A percentile compares a stretch with the other conserved stretches of the same genome.
Conservation (phyloP, 352 stramenopile genomes). For the Phytophthora ohioensis region DNA sequence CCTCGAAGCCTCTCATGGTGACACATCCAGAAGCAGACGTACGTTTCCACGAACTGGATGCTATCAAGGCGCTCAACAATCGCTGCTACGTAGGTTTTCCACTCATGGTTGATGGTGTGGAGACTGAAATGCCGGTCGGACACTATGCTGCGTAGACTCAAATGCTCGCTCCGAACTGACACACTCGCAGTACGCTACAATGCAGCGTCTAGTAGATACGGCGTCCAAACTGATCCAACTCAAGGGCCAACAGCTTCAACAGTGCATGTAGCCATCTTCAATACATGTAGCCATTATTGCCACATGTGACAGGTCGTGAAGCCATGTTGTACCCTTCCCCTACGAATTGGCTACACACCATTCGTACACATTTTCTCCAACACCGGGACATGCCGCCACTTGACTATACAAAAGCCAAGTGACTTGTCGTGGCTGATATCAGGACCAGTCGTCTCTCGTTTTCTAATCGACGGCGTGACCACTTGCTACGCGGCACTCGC, state of each 20-base stretch:
- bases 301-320: no score
- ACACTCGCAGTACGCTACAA: slow-evolving; percentile 32
- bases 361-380: slow-evolving; percentile 7
- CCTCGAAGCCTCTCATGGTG: slow-evolving; percentile 28
- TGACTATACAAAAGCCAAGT: not conserved
- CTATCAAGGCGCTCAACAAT: slow-evolving; percentile 5
- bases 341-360: no score
- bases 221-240: slow-evolving; percentile 29
- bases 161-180: slow-evolving; percentile 29
- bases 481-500: slow-evolving; percentile 1
- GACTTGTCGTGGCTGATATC: slow-evolving; percentile 4
- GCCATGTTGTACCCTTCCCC: no score
- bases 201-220: slow-evolving; percentile 23
- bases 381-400: slow-evolving; percentile 23
- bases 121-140: slow-evolving; percentile 27
- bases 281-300: no score
- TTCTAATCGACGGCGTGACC: not conserved
- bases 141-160: slow-evolving; percentile 34
- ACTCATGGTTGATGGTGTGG: slow-evolving; percentile 19
- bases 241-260: slow-evolving; percentile 16
- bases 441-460: slow-evolving; percentile 11
- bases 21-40: slow-evolving; percentile 38
- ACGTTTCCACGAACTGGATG: slow-evolving; percentile 30
- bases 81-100: slow-evolving; percentile 23
- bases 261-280: not conserved